These are phyloP conservation scores for Parastagonospora avenae DNA, from an alignment of 2,329 filamentous ascomycete species.

Conservation along the genomic window DNA sequence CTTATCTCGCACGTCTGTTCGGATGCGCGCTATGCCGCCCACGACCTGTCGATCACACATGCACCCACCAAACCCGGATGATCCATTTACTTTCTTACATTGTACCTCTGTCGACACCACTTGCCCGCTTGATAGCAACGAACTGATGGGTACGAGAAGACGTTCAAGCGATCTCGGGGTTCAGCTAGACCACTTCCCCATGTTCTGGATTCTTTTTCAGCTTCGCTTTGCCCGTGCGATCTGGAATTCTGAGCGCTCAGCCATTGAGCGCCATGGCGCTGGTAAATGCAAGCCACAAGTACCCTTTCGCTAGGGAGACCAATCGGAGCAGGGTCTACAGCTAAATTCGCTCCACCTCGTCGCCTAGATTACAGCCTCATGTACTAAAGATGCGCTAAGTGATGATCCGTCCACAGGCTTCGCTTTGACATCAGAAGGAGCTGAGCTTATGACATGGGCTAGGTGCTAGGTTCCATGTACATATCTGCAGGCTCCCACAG, in stretches of 20 bases:
- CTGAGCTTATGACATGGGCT: conserved; percentile 26
- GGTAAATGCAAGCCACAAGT: conserved; percentile 29
- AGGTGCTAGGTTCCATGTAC: conserved; percentile 21
- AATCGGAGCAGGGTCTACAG: conserved; percentile 19
- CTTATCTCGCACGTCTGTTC: conserved; percentile 4
- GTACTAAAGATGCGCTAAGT: conserved; percentile 28
- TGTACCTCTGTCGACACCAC: no score
- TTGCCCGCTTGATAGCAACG: no score
- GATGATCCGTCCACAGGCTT: conserved; percentile 18
- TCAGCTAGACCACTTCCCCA: background rate
- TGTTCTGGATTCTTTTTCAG: conserved; percentile 3
- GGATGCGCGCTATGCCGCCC: conserved; percentile 5
- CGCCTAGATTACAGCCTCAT: conserved; percentile 30
- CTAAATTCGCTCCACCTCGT: conserved; percentile 19
- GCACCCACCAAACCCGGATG: background rate
- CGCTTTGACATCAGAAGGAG: conserved; percentile 21
- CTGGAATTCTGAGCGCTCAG: conserved; percentile 20
- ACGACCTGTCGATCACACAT: background rate
- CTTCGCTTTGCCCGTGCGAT: conserved; percentile 10
- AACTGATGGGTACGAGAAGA: no score
- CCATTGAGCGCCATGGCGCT: conserved; percentile 18
- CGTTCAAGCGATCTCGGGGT: no score
- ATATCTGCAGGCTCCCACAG: conserved; percentile 27
- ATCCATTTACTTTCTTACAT: no score
- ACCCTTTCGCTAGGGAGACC: conserved; percentile 4